phyloP scores from a whole-genome alignment of 805 yeast genomes.

The Hanseniaspora opuntiae region DNA sequence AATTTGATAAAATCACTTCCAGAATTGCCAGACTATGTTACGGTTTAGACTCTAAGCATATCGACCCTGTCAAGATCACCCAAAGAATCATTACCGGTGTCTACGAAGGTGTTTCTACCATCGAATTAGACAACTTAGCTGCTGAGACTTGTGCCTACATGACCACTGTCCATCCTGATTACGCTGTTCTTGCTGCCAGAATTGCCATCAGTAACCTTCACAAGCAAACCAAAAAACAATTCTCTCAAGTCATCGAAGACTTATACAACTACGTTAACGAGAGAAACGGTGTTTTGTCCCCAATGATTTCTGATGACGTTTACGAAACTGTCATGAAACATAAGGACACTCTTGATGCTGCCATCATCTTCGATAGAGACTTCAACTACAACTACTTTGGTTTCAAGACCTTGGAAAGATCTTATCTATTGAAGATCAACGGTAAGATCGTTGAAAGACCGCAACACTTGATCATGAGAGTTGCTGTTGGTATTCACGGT shows the following conservation, averaged over 20 bases:
- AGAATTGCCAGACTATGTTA: conserved; percentile 86
- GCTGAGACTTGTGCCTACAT: conserved; percentile 96
- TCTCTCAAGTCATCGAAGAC: conserved; percentile 61
- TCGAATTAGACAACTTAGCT: conserved; percentile 69
- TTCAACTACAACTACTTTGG: conserved; percentile 73
- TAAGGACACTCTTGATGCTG: conserved; percentile 53
- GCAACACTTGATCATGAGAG: conserved; percentile 80
- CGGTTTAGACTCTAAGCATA: conserved; percentile 80
- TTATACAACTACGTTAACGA: conserved; percentile 73
- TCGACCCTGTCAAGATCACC: conserved; percentile 90
- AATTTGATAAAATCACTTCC: conserved; percentile 93
- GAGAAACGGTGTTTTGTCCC: conserved; percentile 50
- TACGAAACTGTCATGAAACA: conserved; percentile 49
- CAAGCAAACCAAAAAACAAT: conserved; percentile 81
- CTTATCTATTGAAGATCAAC: conserved; percentile 57
- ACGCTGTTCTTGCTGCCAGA: conserved; percentile 88
- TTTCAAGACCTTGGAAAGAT: conserved; percentile 77
- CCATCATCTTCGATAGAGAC: conserved; percentile 69
- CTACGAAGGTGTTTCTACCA: conserved; percentile 91
- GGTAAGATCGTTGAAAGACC: conserved; percentile 78
- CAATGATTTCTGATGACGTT: conserved; percentile 59
- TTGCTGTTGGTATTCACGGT: conserved; percentile 81
- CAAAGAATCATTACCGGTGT: conserved; percentile 93
- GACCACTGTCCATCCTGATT: conserved; percentile 98
- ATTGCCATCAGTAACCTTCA: conserved; percentile 88